A percentile compares a stretch with the other conserved stretches of the same genome.
These are phyloP conservation scores for Globisporangium heterothallicum DNA, from an alignment of 352 stramenopile species.

Conservation along the genomic window DNA sequence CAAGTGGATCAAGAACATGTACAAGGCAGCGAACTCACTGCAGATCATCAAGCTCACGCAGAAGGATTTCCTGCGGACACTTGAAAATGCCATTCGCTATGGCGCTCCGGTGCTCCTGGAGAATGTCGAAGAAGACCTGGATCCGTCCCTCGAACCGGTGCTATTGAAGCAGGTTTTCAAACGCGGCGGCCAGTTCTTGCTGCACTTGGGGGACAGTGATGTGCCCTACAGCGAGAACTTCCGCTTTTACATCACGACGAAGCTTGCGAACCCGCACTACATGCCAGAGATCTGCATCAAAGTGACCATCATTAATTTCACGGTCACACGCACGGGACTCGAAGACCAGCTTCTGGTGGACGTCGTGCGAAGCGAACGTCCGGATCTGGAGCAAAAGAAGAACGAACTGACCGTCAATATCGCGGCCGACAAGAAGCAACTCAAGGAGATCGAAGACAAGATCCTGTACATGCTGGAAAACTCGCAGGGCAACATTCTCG, in stretches of 20 bases:
- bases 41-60: conserved; percentile 93
- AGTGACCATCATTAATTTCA: conserved; percentile 94
- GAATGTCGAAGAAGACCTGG: conserved; percentile 92
- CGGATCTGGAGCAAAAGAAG: conserved; percentile 90
- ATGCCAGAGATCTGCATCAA: conserved; percentile 95
- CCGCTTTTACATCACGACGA: conserved; percentile 93
- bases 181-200: conserved; percentile 78
- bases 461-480: conserved; percentile 93
- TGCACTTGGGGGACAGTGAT: conserved; percentile 90
- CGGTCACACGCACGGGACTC: conserved; percentile 87
- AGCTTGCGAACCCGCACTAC: conserved; percentile 92
- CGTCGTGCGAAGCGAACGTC: conserved; percentile 89
- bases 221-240: conserved; percentile 92
- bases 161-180: conserved; percentile 94
- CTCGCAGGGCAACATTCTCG: conserved; percentile 91
- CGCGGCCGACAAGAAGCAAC: conserved; percentile 87
- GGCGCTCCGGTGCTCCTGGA: conserved; percentile 89
- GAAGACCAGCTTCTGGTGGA: conserved; percentile 93
- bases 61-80: conserved; percentile 88
- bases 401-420: conserved; percentile 92
- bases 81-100: conserved; percentile 91
- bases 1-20: conserved; percentile 94
- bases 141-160: conserved; percentile 91
- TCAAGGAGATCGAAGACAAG: conserved; percentile 94
- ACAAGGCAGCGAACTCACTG: conserved; percentile 61